A percentile compares a stretch with the other conserved stretches of the same genome.
Conservation (phyloP, 192 early-diverging fungal species). For the Mortierella claussenii region DNA sequence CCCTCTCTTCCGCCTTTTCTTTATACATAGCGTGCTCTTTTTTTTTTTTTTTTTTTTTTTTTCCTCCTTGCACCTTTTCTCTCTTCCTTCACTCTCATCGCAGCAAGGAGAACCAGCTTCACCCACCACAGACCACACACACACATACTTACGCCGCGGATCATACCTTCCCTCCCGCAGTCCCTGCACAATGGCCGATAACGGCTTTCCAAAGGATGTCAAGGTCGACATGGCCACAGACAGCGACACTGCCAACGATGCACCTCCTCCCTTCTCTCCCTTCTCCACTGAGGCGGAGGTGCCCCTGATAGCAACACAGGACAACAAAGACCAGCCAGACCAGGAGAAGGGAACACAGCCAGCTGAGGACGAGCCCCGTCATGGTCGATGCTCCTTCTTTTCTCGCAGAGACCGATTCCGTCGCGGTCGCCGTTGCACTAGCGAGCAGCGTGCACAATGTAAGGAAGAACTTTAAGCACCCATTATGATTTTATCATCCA, state of each 20-base stretch:
- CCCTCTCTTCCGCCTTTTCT: too few relatives aligned
- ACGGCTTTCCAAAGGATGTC: background rate
- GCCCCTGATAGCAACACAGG: slow-evolving; percentile 4
- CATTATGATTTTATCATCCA: too few relatives aligned
- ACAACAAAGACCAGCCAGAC: background rate
- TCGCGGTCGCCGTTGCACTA: slow-evolving; percentile 21
- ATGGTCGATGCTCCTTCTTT: slow-evolving; percentile 4
- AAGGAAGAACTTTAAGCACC: background rate
- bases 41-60: background rate
- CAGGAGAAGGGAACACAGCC: background rate
- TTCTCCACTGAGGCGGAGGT: background rate
- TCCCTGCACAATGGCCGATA: background rate
- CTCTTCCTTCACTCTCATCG: too few relatives aligned
- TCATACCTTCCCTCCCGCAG: background rate
- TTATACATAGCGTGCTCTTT: too few relatives aligned
- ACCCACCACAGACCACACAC: too few relatives aligned
- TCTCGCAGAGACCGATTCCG: slow-evolving; percentile 1
- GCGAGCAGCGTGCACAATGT: slow-evolving; percentile 28
- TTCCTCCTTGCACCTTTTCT: background rate
- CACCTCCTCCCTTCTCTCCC: slow-evolving; percentile 1
- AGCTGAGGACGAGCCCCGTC: background rate
- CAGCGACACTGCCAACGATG: background rate
- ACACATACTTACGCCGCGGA: background rate
- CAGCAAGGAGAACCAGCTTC: too few relatives aligned
- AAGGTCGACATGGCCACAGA: background rate